Evolutionary conservation across 208 protist species (phyloP), one percentile per base, ranked within the genome.

Genomic region (Leishmania turanica): DNA sequence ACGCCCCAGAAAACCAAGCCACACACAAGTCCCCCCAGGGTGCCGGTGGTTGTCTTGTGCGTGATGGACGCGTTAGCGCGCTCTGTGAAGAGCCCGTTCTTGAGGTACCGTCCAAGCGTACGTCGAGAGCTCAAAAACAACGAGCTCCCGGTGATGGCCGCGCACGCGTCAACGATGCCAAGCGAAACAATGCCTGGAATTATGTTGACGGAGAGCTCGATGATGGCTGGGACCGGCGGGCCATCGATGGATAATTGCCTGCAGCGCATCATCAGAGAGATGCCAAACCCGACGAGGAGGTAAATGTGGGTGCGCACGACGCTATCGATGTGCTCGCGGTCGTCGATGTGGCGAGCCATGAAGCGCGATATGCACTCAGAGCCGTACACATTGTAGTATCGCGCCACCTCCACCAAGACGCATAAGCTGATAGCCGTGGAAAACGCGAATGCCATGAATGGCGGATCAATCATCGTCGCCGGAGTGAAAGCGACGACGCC

Each of bases 21-120:
- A 75, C 82, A 93, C 21, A 97, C 54, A 1, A 98, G 78, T 0
- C 95, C 95, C 15, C 87, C 92, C 0, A 95, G 11, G 5, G 93
- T 96, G 58, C 95, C 95, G 34, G 93, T 96, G 31, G 92, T 96
- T 40, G 95, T 98, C 80, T 98, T 98, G 87, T 97, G 95, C 70
- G 90, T 92, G 64, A 98, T 95, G 42, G 95, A 94, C 8, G 80
- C 69, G 84, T 98, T 98, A 37, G 89, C 92, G 49, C 87, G 86
- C 78, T 90, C 91, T 0, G 93, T 96, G 80, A 95, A 98, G 27
- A 97, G 54, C 27, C 79, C 62, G 79, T 96, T 97, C 71, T 88
- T 92, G 17, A 96, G 76, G 75, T 95, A 98, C 0, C 90, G 88
- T 5, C 93, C 92, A 19, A 98, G 84, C 9, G 90, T 87, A 1